A percentile compares a stretch with the other conserved stretches of the same genome.
phyloP scores from a whole-genome alignment of 129 eudicot genomes.

The Mikania micrantha region DNA sequence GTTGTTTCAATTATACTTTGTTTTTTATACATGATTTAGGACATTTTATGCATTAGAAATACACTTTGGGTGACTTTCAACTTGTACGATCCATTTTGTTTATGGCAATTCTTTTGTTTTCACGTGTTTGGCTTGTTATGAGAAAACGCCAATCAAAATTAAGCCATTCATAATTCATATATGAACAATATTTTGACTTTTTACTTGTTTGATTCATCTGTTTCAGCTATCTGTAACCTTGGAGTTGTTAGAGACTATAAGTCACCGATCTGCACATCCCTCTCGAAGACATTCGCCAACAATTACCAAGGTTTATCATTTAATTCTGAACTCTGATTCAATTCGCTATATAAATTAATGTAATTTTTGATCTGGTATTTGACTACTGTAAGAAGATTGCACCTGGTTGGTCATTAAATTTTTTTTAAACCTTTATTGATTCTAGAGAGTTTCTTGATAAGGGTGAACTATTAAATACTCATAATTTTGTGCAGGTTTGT shows the following conservation, averaged over 20 bases:
- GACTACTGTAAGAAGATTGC: neutral
- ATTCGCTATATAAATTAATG: neutral
- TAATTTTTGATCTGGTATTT: neutral
- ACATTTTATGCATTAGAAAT: neutral
- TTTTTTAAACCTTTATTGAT: neutral
- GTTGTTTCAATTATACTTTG: neutral
- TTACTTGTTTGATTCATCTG: neutral
- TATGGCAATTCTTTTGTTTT: neutral
- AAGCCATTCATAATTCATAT: neutral
- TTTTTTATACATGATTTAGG: neutral
- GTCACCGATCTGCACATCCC: conserved; percentile 72
- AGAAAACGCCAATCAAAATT: too few species aligned
- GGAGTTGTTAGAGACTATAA: conserved; percentile 89
- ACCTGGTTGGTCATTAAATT: neutral
- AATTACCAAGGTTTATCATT: conserved; percentile 66
- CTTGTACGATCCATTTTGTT: neutral
- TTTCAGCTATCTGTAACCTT: conserved; percentile 82
- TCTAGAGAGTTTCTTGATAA: neutral
- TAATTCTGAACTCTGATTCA: conserved; percentile 5
- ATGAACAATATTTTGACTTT: neutral
- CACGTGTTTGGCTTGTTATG: too few species aligned
- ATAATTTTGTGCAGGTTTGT: neutral
- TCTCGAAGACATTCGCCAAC: conserved; percentile 93
- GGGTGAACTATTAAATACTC: neutral
- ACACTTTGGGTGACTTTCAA: neutral